Evolutionary conservation across 768 basidiomycete species (phyloP).

Genomic region (Pleurotus cornucopiae): DNA sequence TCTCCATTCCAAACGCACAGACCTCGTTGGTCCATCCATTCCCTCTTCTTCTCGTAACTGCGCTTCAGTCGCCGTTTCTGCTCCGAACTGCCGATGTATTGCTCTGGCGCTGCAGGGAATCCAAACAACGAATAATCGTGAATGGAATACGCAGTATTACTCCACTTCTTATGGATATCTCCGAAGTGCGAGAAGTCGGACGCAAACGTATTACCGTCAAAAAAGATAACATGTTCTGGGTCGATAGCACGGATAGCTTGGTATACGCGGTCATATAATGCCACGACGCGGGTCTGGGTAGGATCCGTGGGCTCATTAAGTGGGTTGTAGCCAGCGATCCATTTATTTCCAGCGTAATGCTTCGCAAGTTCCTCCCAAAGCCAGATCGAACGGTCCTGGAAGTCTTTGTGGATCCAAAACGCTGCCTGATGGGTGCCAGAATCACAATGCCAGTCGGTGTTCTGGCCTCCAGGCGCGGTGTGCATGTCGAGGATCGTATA

Average conservation of each 20-base stretch:
- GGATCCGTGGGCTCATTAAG: constrained; percentile 81
- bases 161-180: constrained; percentile 59
- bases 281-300: constrained; percentile 59
- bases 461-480: constrained; percentile 70
- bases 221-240: constrained; percentile 68
- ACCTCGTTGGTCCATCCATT: constrained; percentile 68
- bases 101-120: constrained; percentile 57
- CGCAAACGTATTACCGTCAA: constrained; percentile 84
- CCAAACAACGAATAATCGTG: constrained; percentile 75
- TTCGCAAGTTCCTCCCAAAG: constrained; percentile 74
- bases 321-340: constrained; percentile 87
- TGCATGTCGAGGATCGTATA: constrained; percentile 83
- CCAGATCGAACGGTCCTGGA: constrained; percentile 75
- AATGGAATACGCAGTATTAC: constrained; percentile 73
- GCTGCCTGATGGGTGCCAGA: constrained; percentile 64
- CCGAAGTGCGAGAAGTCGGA: constrained; percentile 74
- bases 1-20: constrained; percentile 82
- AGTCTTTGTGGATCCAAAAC: constrained; percentile 83
- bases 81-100: constrained; percentile 47
- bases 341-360: constrained; percentile 73
- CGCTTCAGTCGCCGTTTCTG: constrained; percentile 48
- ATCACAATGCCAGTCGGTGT: constrained; percentile 80
- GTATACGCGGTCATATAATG: constrained; percentile 69
- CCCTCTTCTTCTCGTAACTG: constrained; percentile 70
- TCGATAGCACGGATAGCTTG: constrained; percentile 70